Base-by-base conservation (phyloP, 225 moss, liverwort and hornwort species). In the Pseudisothecium myosuroides region DNA sequence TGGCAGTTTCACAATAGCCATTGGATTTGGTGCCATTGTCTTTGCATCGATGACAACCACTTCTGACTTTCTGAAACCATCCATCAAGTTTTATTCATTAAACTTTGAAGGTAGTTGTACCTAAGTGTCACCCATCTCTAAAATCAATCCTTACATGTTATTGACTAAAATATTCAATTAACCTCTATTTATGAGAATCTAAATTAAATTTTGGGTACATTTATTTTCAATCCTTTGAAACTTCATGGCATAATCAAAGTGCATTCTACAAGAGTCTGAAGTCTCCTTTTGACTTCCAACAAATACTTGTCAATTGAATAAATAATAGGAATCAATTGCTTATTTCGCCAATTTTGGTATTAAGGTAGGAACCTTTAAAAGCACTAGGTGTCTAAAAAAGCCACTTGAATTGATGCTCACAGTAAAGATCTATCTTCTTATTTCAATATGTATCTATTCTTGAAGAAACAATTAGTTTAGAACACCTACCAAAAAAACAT, bases 371-470 rank as follows among this genome's bases (percentile, higher is more conserved):
- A 66, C 10, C 20, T 2, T 2, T 5, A 19, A 66, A 19, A 10
- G 9, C 2, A 7, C 6, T 36, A 10, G 11, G 10, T 36, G 20
- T 10, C 6, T 10, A 36, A 19, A 36, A 66, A 17, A 1, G 10
- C 20, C 19, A 66, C 66, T 66, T 66, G 36, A 37, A 10, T 65
- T 32, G 5, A 36, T 37, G 11, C 19, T 66, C 28, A 18, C 19
- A 19, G 8, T 36, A 3, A 9, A 10, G 2, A 10, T 19, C 9
- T 1, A 0, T 5, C 5, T 66, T 34, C 1, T 10, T 36, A 34
- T 34, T 18, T 37, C 36, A 66, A 66, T 10, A 37, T 66, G 31
- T 62, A 22, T 3, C 5, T 22, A 11, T 67, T 67, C 19, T 37
- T 67, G 37, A 36, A 36, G 6, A 67, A 67, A 17, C 4, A 1